These are phyloP conservation scores for Athelia psychrophila DNA, from an alignment of 1,284 basidiomycete genomes.

Conservation along the genomic window DNA sequence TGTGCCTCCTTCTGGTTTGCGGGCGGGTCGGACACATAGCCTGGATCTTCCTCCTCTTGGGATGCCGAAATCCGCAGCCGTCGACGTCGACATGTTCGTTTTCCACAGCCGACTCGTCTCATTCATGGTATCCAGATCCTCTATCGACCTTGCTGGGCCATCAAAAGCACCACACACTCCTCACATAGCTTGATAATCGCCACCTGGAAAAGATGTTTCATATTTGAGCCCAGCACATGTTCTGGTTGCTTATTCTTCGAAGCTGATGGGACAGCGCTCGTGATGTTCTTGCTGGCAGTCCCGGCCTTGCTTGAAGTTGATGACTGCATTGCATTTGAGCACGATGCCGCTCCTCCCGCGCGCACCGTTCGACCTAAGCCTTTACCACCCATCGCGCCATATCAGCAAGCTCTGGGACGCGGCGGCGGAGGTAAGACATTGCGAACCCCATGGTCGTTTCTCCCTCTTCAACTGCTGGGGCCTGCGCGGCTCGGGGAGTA, in stretches of 20 bases:
- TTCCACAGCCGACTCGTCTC: slow-evolving; percentile 41
- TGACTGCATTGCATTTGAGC: slow-evolving; percentile 3
- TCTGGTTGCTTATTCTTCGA: slow-evolving; percentile 5
- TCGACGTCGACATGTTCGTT: slow-evolving; percentile 22
- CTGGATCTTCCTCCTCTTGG: slow-evolving; percentile 29
- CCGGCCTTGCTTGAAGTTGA: neutral
- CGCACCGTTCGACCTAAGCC: slow-evolving; percentile 50
- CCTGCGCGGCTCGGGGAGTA: slow-evolving; percentile 9
- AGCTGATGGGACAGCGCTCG: neutral
- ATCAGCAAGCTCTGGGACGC: slow-evolving; percentile 64
- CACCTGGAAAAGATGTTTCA: slow-evolving; percentile 62
- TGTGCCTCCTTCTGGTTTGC: slow-evolving; percentile 65
- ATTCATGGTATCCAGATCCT: slow-evolving; percentile 14
- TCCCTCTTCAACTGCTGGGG: neutral
- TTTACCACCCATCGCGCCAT: slow-evolving; percentile 60
- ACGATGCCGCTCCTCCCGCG: slow-evolving; percentile 37
- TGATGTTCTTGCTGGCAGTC: neutral
- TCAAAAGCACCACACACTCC: slow-evolving; percentile 72
- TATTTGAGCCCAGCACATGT: slow-evolving; percentile 36
- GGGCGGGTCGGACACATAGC: slow-evolving; percentile 57
- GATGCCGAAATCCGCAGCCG: slow-evolving; percentile 12
- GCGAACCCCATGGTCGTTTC: slow-evolving; percentile 48
- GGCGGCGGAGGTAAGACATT: slow-evolving; percentile 67
- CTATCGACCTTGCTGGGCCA: slow-evolving; percentile 39
- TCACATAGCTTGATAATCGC: slow-evolving; percentile 59